Evolutionary conservation across 805 yeast genomes (phyloP), one percentile per base, ranked within the genome.

Genomic region (Candida pini): DNA sequence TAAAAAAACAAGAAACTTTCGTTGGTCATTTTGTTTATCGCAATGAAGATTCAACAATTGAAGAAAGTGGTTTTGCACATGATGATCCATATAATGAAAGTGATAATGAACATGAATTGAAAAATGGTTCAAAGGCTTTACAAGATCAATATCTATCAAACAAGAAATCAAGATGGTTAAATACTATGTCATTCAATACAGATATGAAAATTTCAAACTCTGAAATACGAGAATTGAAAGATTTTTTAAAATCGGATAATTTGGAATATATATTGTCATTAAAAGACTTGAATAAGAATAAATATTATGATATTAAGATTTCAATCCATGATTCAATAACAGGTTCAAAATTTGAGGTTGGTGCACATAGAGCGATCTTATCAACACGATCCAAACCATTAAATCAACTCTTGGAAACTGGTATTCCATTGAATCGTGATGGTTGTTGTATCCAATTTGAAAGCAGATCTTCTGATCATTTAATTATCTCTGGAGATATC

Each of bases 211-310:
- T 31, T 14, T 31, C 27, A 3, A 39, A 24, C 3, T 26, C 26
- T 13, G 33, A 40, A 14, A 26, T 17, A 4, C 23, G 27, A 5
- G 30, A 16, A 10, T 20, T 42, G 5, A 55, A 58, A n/a, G 70
- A 69, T 28, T 40, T 70, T 9, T 48, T 69, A n/a, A 53, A 56
- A 19, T 40, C 52, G 1, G 62, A 57, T 27, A 58, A 56, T 17
- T 29, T 53, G 13, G 56, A 51, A 15, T 51, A 51, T 19, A 43
- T 45, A 45, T 29, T 53, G 8, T 18, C 47, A 0, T 21, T 53
- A 40, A 44, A 40, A 17, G 48, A 48, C 9, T 29, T 45, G 17
- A 21, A 31, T 0, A 25, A 23, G 12, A 32, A 33, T 4, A 50
- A 50, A 25, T 30, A 16, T 27, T 49, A 41, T 29, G 45, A 50